Percentiles rank a stretch among this genome's conserved stretches.
phyloP scores from a whole-genome alignment of 768 basidiomycete species.

The Leccinum subgranulosum region DNA sequence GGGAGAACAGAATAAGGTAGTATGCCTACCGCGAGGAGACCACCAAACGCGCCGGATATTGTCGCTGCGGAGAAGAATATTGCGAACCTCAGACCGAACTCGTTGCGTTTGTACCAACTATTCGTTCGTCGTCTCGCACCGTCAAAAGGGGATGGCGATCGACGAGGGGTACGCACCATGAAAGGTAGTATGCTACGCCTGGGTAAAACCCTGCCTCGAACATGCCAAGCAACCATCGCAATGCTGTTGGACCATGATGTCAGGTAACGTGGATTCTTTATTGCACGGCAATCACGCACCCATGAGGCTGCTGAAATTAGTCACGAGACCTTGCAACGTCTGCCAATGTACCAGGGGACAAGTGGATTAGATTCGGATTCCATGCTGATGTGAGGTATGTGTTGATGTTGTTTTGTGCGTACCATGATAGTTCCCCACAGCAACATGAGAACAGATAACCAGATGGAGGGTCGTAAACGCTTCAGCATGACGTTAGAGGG shows the following conservation, averaged over 20 bases:
- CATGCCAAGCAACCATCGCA: constrained; percentile 69
- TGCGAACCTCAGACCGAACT: constrained; percentile 65
- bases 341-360: constrained; percentile 24
- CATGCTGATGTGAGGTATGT: background rate
- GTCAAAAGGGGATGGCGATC: constrained; percentile 31
- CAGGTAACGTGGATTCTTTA: background rate
- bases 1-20: background rate
- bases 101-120: constrained; percentile 66
- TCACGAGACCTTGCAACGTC: constrained; percentile 71
- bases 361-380: background rate
- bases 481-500: constrained; percentile 74
- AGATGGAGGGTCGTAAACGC: constrained; percentile 70
- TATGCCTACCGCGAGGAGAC: constrained; percentile 58
- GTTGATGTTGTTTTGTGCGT: background rate
- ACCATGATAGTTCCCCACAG: constrained; percentile 79
- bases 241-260: constrained; percentile 36
- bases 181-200: constrained; percentile 67
- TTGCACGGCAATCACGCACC: constrained; percentile 37
- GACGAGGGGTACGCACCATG: constrained; percentile 47
- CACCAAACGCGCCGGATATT: constrained; percentile 79
- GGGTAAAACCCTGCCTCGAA: constrained; percentile 53
- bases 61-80: constrained; percentile 79
- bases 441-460: constrained; percentile 73
- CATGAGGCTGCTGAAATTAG: constrained; percentile 65
- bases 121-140: constrained; percentile 16